Base-by-base conservation (phyloP, 805 yeast genomes). In the Yarrowia sp. region DNA sequence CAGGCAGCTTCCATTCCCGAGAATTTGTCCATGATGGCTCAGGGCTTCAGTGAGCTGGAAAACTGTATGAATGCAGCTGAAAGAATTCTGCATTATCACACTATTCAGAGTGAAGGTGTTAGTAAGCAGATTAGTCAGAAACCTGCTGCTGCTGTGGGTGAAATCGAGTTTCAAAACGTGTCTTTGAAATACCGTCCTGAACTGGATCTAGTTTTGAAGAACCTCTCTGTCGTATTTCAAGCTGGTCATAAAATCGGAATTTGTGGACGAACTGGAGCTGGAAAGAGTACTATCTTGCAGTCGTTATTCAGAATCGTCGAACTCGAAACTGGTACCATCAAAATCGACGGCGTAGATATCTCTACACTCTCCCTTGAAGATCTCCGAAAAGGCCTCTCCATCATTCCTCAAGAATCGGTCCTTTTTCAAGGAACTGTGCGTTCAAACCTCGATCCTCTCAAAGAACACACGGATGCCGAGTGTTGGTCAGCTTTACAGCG, bases 241-340 rank as follows among this genome's bases (percentile, higher is more conserved):
- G 81, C 86, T 0, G 77, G 81, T 15, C 90, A 89, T 73, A 89
- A 88, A 71, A 83, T 90, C 69, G 96, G 96, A 55, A 86, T 90
- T 64, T 88, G 93, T 79, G 96, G 96, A 47, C 82, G 96, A 73
- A 90, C 96, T 0, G 96, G 96, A 71, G 96, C 96, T 4, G 96
- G 96, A 55, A 89, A 89, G 73, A 84, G 90, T 11, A 84, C 92
- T 1, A 84, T 89, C 64, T 85, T 88, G 85, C 80, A 84, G 39
- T 88, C 90, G 0, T 76, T 89, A 61, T 89, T 86, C 75, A 80
- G 96, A 68, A 76, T 89, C 36, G 77, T 82, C 47, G 96, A 90
- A 71, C 74, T 86, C 36, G 75, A 76, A 28, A 72, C 76, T 8
- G 89, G 89, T 11, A 67, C 69, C 11, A 84, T 90, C 55, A 65